Base-by-base conservation (phyloP, 495 filamentous ascomycete genomes). In the Chaetomidium leptoderma region DNA sequence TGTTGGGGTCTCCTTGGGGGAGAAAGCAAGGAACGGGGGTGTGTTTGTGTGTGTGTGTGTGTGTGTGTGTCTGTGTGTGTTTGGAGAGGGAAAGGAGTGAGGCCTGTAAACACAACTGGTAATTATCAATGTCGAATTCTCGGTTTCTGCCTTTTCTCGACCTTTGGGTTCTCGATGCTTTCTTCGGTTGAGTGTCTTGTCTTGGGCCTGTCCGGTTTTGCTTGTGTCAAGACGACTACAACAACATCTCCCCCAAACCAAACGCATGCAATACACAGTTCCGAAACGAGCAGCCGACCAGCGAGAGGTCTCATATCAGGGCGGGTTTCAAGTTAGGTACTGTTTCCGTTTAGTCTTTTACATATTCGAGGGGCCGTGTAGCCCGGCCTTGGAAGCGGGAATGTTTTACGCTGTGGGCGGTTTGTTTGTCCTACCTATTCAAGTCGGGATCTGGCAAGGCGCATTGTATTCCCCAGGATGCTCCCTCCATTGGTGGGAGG, bases 71-170 rank as follows among this genome's bases (percentile, higher is more conserved):
- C n/a, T 37, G 14, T 37, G 35, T 23, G 11, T n/a, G 23, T 9
- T 30, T 30, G 45, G 29, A 48, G 45, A 30, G 17, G 17, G 27
- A 32, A 30, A 26, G 21, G 45, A 29, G 30, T 27, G 30, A 17
- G 42, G 35, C 53, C 46, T 65, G 49, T 62, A 52, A 55, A 65
- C 52, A 55, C 57, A 45, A 29, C 53, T 59, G 61, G 52, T 61
- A 66, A 58, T 63, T 52, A 57, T 58, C 30, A 54, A 63, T 53
- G 49, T 65, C 40, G 43, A 55, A 43, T 61, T 42, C 26, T 27
- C 24, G 13, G 35, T 48, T 44, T 14, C 17, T 39, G 21, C 16
- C 23, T 11, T 50, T 37, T 53, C 24, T 47, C 24, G n/a, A 3
- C 44, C 14, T 40, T n/a, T 17, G 14, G 14, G 13, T 30, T 30